A percentile compares a stretch with the other conserved stretches of the same genome.
phyloP scores from a whole-genome alignment of 1,139 yeast species.

The Saccharomyces hybrid region DNA sequence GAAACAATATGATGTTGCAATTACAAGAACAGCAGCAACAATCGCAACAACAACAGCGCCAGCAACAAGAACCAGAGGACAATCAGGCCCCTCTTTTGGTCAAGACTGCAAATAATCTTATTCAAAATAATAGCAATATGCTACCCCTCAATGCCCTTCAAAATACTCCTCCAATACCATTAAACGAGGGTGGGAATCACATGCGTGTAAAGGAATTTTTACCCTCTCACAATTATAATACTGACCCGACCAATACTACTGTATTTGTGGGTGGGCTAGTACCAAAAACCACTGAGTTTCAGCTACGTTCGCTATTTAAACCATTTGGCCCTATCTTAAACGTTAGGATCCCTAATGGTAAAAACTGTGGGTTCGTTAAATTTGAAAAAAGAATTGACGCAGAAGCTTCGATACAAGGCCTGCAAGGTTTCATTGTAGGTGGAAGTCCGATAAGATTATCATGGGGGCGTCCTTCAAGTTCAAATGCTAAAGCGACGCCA shows the following conservation, averaged over 20 bases:
- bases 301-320: slow-evolving; percentile 62
- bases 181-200: neutral
- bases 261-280: slow-evolving; percentile 92
- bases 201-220: neutral
- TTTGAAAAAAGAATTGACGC: slow-evolving; percentile 74
- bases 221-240: slow-evolving; percentile 13
- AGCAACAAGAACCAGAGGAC: slow-evolving; percentile 4
- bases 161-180: neutral
- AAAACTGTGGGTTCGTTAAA: slow-evolving; percentile 91
- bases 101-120: slow-evolving; percentile 14
- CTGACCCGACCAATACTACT: slow-evolving; percentile 81
- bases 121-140: slow-evolving; percentile 3
- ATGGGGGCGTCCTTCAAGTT: slow-evolving; percentile 59
- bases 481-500: slow-evolving; percentile 11
- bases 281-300: slow-evolving; percentile 68
- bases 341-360: slow-evolving; percentile 84
- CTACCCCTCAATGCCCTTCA: neutral
- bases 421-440: slow-evolving; percentile 90
- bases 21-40: slow-evolving; percentile 11
- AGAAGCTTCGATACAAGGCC: slow-evolving; percentile 78
- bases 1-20: slow-evolving; percentile 32
- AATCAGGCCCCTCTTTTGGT: slow-evolving; percentile 9
- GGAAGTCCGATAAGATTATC: slow-evolving; percentile 78
- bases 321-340: slow-evolving; percentile 81
- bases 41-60: slow-evolving; percentile 6